A percentile compares a stretch with the other conserved stretches of the same genome.
phyloP scores from a whole-genome alignment of 2,329 filamentous ascomycete genomes.

The Bipolaris bicolor region DNA sequence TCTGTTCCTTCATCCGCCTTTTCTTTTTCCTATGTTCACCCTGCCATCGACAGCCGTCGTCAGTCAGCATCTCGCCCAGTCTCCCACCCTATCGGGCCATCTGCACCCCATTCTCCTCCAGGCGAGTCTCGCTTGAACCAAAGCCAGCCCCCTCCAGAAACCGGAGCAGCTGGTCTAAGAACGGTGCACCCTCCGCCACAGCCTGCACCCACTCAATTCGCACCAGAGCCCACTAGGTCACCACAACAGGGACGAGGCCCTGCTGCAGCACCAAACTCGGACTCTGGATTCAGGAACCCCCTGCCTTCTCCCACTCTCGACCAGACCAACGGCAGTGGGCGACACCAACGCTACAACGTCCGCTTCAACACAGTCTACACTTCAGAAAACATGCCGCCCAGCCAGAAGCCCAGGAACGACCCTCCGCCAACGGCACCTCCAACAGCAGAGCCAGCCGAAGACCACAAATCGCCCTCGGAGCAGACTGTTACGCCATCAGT shows the following conservation, averaged over 20 bases:
- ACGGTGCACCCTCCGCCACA: conserved; percentile 15
- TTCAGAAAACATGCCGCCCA: conserved; percentile 25
- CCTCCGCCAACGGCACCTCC: conserved; percentile 15
- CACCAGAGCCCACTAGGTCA: conserved; percentile 15
- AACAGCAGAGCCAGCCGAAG: conserved; percentile 13
- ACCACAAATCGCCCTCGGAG: conserved; percentile 8
- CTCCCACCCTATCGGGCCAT: conserved; percentile 10
- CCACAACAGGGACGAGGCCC: conserved; percentile 19
- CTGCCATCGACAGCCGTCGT: conserved; percentile 11
- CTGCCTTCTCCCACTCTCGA: conserved; percentile 16
- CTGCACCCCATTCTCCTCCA: conserved; percentile 16
- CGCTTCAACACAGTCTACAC: conserved; percentile 31
- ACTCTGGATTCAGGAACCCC: conserved; percentile 12
- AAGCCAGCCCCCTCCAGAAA: conserved; percentile 3
- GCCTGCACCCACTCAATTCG: conserved; percentile 1
- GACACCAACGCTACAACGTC: conserved; percentile 36
- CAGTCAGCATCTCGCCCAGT: conserved; percentile 19
- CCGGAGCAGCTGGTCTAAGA: conserved; percentile 7
- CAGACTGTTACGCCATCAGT: conserved; percentile 15
- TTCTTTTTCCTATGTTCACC: conserved; percentile 18
- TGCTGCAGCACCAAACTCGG: conserved; percentile 6
- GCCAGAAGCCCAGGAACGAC: conserved; percentile 26
- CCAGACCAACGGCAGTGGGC: conserved; percentile 18
- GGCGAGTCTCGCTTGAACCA: conserved; percentile 11
- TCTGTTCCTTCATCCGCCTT: conserved; percentile 17